These are phyloP conservation scores for Infundibulicybe gibba DNA, from an alignment of 768 basidiomycete species.

Conservation along the genomic window DNA sequence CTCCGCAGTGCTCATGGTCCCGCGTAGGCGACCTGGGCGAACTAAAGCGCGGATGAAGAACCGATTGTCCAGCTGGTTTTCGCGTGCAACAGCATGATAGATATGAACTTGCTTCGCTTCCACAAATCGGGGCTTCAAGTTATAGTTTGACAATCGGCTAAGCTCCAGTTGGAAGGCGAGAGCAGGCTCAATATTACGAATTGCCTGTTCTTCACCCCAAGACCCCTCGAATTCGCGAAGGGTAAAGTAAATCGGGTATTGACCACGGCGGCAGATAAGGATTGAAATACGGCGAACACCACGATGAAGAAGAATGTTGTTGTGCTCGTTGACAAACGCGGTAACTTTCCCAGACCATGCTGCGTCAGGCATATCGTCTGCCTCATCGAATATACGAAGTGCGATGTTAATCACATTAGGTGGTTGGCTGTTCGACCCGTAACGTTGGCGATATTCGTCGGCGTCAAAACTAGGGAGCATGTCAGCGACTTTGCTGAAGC, in stretches of 20 bases:
- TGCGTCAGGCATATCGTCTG: conserved; percentile 73
- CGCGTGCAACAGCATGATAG: conserved; percentile 91
- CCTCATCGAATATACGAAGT: conserved; percentile 80
- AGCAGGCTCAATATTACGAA: conserved; percentile 98
- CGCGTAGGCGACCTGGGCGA: conserved; percentile 90
- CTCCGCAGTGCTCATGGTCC: conserved; percentile 91
- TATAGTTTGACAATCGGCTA: conserved; percentile 94
- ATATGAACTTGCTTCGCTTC: conserved; percentile 98
- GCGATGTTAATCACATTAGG: conserved; percentile 96
- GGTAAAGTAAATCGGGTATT: conserved; percentile 95
- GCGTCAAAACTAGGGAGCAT: conserved; percentile 73
- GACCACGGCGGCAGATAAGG: conserved; percentile 84
- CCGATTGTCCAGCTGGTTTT: conserved; percentile 96
- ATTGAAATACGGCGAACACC: conserved; percentile 92
- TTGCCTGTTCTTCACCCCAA: conserved; percentile 94
- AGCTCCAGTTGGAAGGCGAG: conserved; percentile 97
- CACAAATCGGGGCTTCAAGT: conserved; percentile 92
- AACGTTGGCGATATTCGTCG: conserved; percentile 69
- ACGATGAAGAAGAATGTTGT: conserved; percentile 57
- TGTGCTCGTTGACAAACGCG: conserved; percentile 67
- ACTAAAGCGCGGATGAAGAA: conserved; percentile 98
- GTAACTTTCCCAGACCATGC: conserved; percentile 74
- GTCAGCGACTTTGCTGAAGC: conserved; percentile 71
- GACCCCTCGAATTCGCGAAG: conserved; percentile 66
- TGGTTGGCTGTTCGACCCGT: conserved; percentile 68